Conservation (phyloP, 148 eudicot genomes). For the Cornus controversa region DNA sequence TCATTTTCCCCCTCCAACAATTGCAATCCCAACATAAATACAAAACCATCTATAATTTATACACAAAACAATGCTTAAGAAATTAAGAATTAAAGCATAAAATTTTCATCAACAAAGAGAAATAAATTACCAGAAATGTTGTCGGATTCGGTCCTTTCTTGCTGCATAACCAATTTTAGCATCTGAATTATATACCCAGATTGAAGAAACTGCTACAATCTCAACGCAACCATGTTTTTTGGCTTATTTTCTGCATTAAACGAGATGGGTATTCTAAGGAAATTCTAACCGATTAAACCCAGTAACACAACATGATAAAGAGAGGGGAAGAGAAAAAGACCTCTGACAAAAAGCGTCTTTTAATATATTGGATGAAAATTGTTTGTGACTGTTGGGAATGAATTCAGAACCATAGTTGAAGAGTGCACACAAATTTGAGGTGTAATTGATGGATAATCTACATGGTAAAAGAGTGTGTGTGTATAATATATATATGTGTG, state of each 20-base stretch:
- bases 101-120: background rate
- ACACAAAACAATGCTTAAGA: background rate
- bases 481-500: no score
- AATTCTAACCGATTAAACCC: background rate
- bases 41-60: background rate
- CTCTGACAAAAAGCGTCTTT: background rate
- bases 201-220: background rate
- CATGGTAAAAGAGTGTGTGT: background rate
- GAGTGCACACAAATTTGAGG: no score
- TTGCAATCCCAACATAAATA: background rate
- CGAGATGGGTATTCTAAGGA: background rate
- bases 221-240: background rate
- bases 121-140: slow-evolving; percentile 10
- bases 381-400: background rate
- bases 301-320: background rate
- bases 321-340: background rate
- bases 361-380: background rate
- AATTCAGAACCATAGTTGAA: background rate
- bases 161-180: slow-evolving; percentile 22
- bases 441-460: no score
- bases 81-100: background rate
- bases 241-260: background rate
- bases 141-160: slow-evolving; percentile 15
- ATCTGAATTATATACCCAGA: slow-evolving; percentile 1
- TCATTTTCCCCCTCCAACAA: background rate